phyloP scores from a whole-genome alignment of 306 rosid genomes.

The Cucurbita pepo region DNA sequence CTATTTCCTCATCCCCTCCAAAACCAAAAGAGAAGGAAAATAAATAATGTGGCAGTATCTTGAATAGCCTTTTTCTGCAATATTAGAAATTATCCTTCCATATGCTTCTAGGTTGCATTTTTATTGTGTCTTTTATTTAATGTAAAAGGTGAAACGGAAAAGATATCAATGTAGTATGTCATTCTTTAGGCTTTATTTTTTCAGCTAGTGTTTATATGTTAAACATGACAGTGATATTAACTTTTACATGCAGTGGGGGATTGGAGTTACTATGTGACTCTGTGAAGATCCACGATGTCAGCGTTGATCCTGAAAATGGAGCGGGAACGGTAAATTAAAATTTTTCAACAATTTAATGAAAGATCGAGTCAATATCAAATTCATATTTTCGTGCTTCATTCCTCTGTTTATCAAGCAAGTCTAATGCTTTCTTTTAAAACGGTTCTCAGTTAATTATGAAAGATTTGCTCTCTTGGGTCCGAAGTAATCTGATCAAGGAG shows the following conservation, averaged over 20 bases:
- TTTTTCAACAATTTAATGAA: not conserved
- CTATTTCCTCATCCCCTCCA: not conserved
- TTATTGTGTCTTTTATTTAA: not conserved
- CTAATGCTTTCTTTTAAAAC: not conserved
- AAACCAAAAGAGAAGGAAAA: not conserved
- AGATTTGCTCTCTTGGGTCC: conserved; percentile 78
- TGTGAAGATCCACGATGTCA: conserved; percentile 63
- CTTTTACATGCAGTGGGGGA: conserved; percentile 52
- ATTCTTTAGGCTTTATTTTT: too few species aligned
- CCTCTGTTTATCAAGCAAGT: not conserved
- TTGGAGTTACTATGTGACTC: conserved; percentile 86
- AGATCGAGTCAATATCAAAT: not conserved
- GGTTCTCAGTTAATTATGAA: conserved; percentile 54
- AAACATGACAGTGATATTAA: not conserved
- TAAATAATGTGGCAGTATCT: not conserved
- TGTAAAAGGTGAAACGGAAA: not conserved
- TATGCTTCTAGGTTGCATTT: not conserved
- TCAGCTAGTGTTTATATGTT: not conserved
- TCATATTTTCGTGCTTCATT: not conserved
- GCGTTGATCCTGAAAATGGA: conserved; percentile 40
- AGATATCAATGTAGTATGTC: not conserved
- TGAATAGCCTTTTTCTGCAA: not conserved
- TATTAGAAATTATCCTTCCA: not conserved
- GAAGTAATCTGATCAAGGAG: conserved; percentile 73
- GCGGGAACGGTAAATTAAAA: conserved; percentile 30